Base-by-base conservation (phyloP, 2,329 filamentous ascomycete species). In the Aspergillus viridinutans region DNA sequence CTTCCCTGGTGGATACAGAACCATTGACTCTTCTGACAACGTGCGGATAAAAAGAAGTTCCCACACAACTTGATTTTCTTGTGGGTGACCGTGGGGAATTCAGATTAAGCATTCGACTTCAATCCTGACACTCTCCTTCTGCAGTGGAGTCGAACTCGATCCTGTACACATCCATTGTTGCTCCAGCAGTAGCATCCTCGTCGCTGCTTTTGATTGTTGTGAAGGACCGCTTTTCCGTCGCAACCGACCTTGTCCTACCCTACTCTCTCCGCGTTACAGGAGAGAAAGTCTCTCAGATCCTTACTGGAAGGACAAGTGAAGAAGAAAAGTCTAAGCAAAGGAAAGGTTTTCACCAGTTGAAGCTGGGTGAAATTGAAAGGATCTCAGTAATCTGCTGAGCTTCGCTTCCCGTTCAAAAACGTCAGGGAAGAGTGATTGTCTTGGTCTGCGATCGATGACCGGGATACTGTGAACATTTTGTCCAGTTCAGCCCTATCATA, bases 81-180 rank as follows among this genome's bases (percentile, higher is more conserved):
- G 71, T 73, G 71, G 70, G 68, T 71, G 69, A 69, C 71, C 72
- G 71, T 74, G 72, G 72, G 70, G 72, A 74, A 69, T 69, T 70
- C 63, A 64, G 63, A 68, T 68, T 69, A 70, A 72, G 67, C 69
- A 68, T 72, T 64, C 64, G 61, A 66, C 65, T 62, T 57, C 66
- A 59, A 61, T 64, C 64, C 64, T 66, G 55, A 66, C 63, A 54
- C 55, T 61, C 59, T 65, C 60, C 62, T 58, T 57, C 54, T 64
- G 54, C 62, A 64, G 71, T 72, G 71, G 70, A 72, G 70, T 72
- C 68, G 51, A 52, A 56, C 56, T 60, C 21, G n/a, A 47, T 47
- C 43, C 40, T 20, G 10, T 47, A 47, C 43, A 20, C 43, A 21
- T 47, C 21, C 12, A 26, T 25, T 47, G 20, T 47, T 58, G 64